phyloP scores from a whole-genome alignment of 129 eudicot species.

The Flaveria trinervia region DNA sequence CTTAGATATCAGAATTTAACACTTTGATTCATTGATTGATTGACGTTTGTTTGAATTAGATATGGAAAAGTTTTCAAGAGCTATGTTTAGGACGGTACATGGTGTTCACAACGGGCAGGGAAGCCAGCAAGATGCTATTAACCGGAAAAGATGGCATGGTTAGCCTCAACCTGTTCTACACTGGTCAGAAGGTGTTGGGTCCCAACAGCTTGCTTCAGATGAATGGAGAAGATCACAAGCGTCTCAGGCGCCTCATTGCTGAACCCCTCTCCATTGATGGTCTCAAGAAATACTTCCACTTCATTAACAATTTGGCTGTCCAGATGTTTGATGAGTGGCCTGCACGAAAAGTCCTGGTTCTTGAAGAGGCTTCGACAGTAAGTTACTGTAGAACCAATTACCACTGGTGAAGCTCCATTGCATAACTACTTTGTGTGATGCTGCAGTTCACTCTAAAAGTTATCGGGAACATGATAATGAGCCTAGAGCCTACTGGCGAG shows the following conservation, averaged over 20 bases:
- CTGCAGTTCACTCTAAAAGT: slow-evolving; percentile 79
- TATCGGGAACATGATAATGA: slow-evolving; percentile 84
- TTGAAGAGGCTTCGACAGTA: slow-evolving; percentile 83
- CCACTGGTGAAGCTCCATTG: too few species aligned
- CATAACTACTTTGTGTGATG: background rate
- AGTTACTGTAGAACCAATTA: background rate
- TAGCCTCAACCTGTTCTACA: slow-evolving; percentile 71
- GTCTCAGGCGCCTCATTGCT: slow-evolving; percentile 65
- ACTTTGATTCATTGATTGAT: background rate
- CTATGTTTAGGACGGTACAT: slow-evolving; percentile 69
- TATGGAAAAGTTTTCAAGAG: slow-evolving; percentile 83
- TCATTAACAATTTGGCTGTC: slow-evolving; percentile 60
- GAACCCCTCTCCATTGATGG: slow-evolving; percentile 77
- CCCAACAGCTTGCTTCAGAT: slow-evolving; percentile 76
- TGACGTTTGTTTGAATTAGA: slow-evolving; percentile 30
- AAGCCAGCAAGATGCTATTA: slow-evolving; percentile 68
- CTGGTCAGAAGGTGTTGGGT: slow-evolving; percentile 75
- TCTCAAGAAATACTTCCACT: slow-evolving; percentile 68
- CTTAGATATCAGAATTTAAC: background rate
- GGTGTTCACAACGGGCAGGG: slow-evolving; percentile 73
- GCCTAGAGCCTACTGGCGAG: slow-evolving; percentile 75
- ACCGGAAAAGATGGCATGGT: slow-evolving; percentile 89
- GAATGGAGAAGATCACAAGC: slow-evolving; percentile 78
- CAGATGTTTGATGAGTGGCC: slow-evolving; percentile 61
- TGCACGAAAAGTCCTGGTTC: slow-evolving; percentile 57